Evolutionary conservation across 1,139 yeast genomes (phyloP).

Genomic region (Hyphopichia burtonii): DNA sequence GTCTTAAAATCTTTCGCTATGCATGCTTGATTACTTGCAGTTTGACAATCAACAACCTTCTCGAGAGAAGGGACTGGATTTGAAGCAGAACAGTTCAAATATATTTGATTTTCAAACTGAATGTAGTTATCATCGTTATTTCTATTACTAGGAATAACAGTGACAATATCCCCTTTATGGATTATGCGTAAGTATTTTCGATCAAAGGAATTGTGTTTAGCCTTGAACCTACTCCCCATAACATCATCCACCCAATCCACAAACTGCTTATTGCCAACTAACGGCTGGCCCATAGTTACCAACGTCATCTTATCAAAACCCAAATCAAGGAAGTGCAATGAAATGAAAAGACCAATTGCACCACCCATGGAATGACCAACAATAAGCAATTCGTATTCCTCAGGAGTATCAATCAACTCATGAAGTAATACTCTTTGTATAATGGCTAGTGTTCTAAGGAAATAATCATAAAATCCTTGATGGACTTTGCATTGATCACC

Average conservation of each 20-base stretch:
- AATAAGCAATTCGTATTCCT: constrained; percentile 34
- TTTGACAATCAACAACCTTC: constrained; percentile 32
- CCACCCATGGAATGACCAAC: constrained; percentile 58
- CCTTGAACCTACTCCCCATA: constrained; percentile 26
- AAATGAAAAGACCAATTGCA: constrained; percentile 41
- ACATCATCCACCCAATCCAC: constrained; percentile 36
- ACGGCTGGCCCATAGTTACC: constrained; percentile 54
- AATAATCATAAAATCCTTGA: constrained; percentile 43
- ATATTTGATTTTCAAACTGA: constrained; percentile 47
- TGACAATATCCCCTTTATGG: constrained; percentile 46
- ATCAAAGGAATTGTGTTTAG: constrained; percentile 19
- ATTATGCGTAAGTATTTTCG: constrained; percentile 42
- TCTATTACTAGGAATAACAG: constrained; percentile 39
- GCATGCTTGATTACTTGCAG: constrained; percentile 36
- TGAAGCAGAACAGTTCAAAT: constrained; percentile 37
- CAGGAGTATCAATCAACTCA: constrained; percentile 18
- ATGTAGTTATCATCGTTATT: constrained; percentile 25
- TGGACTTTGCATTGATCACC: constrained; percentile 44
- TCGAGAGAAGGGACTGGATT: constrained; percentile 22
- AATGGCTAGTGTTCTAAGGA: constrained; percentile 25
- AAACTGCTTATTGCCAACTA: constrained; percentile 44
- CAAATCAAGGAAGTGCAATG: constrained; percentile 36
- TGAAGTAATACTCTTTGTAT: constrained; percentile 24
- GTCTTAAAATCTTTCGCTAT: constrained; percentile 33
- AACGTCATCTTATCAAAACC: constrained; percentile 33